Evolutionary conservation across 371 early-diverging fungal species (phyloP), one percentile per base, ranked within the genome.

Genomic region (Mucor circinelloides): DNA sequence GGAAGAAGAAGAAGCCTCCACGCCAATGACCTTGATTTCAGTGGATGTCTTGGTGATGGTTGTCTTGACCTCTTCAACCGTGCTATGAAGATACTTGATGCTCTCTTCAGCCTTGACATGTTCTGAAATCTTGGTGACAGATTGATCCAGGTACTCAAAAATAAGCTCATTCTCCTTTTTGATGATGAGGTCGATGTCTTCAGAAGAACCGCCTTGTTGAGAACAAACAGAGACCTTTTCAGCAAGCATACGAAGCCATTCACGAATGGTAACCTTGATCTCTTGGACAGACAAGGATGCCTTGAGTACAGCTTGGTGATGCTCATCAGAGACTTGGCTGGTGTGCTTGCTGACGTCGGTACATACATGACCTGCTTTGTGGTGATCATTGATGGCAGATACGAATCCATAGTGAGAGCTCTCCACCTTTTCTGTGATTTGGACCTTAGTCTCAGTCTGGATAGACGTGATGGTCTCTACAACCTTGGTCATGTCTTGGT

Each of bases 151-250:
- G 27, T 72, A 65, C 27, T 63, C 44, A 7, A 46, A 61, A 10
- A 75, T 69, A 6, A 60, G 19, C 9, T 50, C 44, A 19, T 31
- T 69, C 34, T 75, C 67, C 34, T 69, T 38, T 36, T 64, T 38
- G 40, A 75, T 58, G 7, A 75, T 48, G 3, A 59, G 0, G 2
- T 75, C 68, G 32, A 75, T 75, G 4, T 75, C 76, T 19, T 69
- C 64, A 8, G 65, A 38, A 4, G 69, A 59, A 17, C 58, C 60
- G 30, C 70, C 67, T 19, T 67, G 63, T 58, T 72, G 62, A 40
- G 72, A 69, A 27, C 67, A 59, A 12, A 55, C 28, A 30, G 76
- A 75, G n/a, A 75, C 76, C 36, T 60, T 69, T 50, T 75, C 70
- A 25, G 76, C 64, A 56, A 75, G 21, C n/a, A 52, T 32, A 50